Base-by-base conservation (phyloP, 768 basidiomycete species). In the Suillus lakei region DNA sequence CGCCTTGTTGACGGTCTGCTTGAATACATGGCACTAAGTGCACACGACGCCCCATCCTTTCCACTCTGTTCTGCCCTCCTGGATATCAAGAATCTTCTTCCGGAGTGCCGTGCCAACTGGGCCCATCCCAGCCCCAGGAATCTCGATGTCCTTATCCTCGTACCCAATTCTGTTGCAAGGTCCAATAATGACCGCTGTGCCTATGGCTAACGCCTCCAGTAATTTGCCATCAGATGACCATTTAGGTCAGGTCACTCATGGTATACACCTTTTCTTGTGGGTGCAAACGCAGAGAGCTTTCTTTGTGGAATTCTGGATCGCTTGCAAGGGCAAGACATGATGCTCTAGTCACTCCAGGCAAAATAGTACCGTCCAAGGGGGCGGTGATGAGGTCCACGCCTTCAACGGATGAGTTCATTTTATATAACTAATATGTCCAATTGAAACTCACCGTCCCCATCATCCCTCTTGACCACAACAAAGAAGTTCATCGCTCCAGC, bases 321-420 rank as follows among this genome's bases (percentile, higher is more conserved):
- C 86, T 79, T 5, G 87, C 85, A 50, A 98, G 88, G 0, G 82
- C 71, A 44, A 98, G 85, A 50, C 93, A 88, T 32, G 93, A 95
- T 71, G 92, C 91, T 67, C 96, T 89, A 8, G 96, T 98, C 30
- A 98, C 88, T 53, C 96, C 95, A 2, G 96, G 95, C 2, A 99
- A 86, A 71, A 98, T 94, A 78, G 93, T 91, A 59, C 96, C 95
- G 74, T 92, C 94, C 66, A 98, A 80, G 16, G 94, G 92, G 2
- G 96, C 93, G 1, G 97, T 98, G 67, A 94, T 83, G 61, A 98
- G 83, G 74, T 98, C 95, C 65, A 87, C 75, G 23, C 81, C 90
- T 92, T 70, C 43, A 44, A 54, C 21, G 44, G n/a, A 58, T 46
- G 5, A 28, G 15, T 16, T 21, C 18, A 39, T 41, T n/a, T 28